Percentiles rank a stretch among this genome's conserved stretches.
Conservation (phyloP, 2,329 filamentous ascomycete species). For the Sporothrix humicola region DNA sequence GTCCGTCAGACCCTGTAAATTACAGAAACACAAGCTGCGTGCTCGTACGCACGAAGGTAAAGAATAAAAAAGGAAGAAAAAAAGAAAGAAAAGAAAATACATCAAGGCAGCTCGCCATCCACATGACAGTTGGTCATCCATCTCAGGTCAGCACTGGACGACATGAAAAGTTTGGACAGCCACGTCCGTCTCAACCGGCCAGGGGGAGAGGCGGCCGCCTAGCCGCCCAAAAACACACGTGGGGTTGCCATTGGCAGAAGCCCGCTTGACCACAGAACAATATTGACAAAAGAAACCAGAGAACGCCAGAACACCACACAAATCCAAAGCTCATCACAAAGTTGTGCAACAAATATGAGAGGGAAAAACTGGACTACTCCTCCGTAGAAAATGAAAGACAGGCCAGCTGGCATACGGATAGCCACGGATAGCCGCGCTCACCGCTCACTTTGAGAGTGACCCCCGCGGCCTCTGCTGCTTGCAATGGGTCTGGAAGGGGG, state of each 20-base stretch:
- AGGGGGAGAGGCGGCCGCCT: not conserved
- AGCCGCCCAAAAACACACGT: conserved; percentile 39
- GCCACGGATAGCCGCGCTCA: conserved; percentile 40
- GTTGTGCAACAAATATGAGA: not conserved
- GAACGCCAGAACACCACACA: conserved; percentile 14
- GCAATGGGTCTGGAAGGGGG: not conserved
- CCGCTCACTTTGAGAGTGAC: conserved; percentile 23
- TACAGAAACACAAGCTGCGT: not conserved
- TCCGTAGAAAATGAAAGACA: not conserved
- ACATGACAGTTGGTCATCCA: not conserved
- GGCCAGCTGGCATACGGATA: conserved; percentile 29
- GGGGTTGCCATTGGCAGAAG: conserved; percentile 40
- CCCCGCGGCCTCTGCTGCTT: conserved; percentile 17
- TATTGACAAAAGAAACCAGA: conserved; percentile 18
- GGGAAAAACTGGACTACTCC: not conserved
- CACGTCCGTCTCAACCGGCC: conserved; percentile 4
- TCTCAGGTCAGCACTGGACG: not conserved
- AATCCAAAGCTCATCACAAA: not conserved
- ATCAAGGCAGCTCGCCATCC: not conserved
- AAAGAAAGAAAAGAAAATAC: too few species aligned
- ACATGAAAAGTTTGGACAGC: not conserved
- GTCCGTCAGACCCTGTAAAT: not conserved
- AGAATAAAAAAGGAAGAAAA: too few species aligned
- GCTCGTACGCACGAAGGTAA: conserved; percentile 5
- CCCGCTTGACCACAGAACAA: conserved; percentile 10